Base-by-base conservation (phyloP, 1,284 basidiomycete species). In the Leccinum proximum region DNA sequence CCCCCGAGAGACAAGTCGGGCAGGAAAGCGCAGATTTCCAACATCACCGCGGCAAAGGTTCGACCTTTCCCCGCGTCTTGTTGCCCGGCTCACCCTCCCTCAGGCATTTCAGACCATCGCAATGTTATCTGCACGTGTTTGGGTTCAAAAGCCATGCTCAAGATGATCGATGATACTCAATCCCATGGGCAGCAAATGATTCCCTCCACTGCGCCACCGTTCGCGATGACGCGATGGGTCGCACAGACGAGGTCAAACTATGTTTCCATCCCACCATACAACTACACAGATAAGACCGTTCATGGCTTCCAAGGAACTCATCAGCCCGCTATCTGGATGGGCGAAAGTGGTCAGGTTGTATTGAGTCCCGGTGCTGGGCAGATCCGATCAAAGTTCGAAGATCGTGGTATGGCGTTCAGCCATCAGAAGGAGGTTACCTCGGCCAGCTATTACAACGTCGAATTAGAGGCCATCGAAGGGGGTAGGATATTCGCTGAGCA, bases 311-410 rank as follows among this genome's bases (percentile, higher is more conserved):
- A 89, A 65, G 89, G 84, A 11, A 93, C 92, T 0, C 87, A 92
- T 65, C 92, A 94, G 71, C 93, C 93, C 0, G 93, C 93, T 0
- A 93, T 94, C 57, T 94, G 93, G 93, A 94, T 95, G 92, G 93
- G 92, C 40, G 91, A 93, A 73, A 91, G 87, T 67, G 92, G 85
- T 0, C 85, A 84, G 35, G 83, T 85, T 5, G 80, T 85, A 14
- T 78, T 95, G 33, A 82, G 83, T 11, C 87, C 89, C 4, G 91
- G 92, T 6, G 74, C 80, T 3, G 83, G 84, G 13, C 60, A 68
- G 1, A 77, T 91, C 3, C 82, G 81, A 59, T 78, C 81, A 3
- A 76, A 72, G 6, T 90, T 91, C 66, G 81, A 84, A n/a, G 77
- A 83, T 26, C 79, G 91, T 7, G 89, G 86, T 0, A 79, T 93